A percentile compares a stretch with the other conserved stretches of the same genome.
Conservation (phyloP, 2,329 filamentous ascomycete species). For the Setomelanomma holmii region DNA sequence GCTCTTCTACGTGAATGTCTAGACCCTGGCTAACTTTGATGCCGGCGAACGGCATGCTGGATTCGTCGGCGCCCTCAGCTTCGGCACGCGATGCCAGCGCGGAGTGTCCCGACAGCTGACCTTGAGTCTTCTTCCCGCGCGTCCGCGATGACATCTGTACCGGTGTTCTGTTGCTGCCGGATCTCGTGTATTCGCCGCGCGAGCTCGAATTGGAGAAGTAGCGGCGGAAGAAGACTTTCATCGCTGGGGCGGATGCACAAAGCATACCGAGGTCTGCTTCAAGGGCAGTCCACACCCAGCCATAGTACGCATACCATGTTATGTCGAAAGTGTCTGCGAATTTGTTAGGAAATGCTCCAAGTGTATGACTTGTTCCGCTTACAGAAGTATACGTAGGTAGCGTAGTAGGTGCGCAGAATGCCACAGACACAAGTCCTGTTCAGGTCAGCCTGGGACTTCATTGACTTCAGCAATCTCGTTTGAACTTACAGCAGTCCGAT, state of each 20-base stretch:
- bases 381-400: conserved; percentile 40
- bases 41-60: conserved; percentile 22
- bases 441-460: conserved; percentile 6
- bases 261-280: conserved; percentile 53
- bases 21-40: conserved; percentile 32
- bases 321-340: conserved; percentile 46
- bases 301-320: conserved; percentile 49
- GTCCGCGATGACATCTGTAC: conserved; percentile 1
- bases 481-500: conserved; percentile 50
- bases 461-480: neutral
- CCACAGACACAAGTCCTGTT: conserved; percentile 41
- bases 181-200: conserved; percentile 14
- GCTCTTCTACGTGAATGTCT: conserved; percentile 27
- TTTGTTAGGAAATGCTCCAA: neutral
- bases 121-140: neutral
- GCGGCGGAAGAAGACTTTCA: conserved; percentile 53
- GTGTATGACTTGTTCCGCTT: neutral
- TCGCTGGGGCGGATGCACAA: conserved; percentile 52
- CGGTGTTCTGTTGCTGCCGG: conserved; percentile 8
- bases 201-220: conserved; percentile 40
- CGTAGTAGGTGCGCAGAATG: conserved; percentile 48
- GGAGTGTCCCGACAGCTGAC: conserved; percentile 1
- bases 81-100: conserved; percentile 14
- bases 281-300: conserved; percentile 51
- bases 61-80: conserved; percentile 5